Conservation (phyloP, 352 stramenopile species). For the Globisporangium camurandrum region DNA sequence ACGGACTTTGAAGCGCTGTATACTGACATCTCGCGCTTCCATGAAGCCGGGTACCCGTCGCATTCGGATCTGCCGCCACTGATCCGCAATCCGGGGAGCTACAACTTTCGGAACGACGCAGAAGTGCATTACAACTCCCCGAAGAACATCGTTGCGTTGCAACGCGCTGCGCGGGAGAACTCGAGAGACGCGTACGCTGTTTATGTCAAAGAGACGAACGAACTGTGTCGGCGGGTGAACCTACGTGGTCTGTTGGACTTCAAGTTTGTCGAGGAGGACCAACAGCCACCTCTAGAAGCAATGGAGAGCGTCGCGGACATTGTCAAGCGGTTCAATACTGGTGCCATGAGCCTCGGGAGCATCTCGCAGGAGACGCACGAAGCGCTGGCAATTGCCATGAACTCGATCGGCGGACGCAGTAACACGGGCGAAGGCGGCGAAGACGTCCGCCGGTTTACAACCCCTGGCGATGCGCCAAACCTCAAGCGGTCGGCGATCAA, state of each 20-base stretch:
- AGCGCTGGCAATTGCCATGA: slow-evolving; percentile 93
- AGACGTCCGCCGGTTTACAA: slow-evolving; percentile 75
- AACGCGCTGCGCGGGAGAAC: slow-evolving; percentile 90
- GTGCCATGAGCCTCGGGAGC: slow-evolving; percentile 94
- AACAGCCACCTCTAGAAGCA: slow-evolving; percentile 87
- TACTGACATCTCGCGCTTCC: slow-evolving; percentile 90
- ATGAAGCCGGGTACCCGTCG: slow-evolving; percentile 86
- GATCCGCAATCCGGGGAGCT: slow-evolving; percentile 93
- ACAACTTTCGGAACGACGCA: slow-evolving; percentile 92
- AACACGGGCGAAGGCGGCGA: slow-evolving; percentile 97
- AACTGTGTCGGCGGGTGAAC: slow-evolving; percentile 83
- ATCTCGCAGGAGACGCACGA: slow-evolving; percentile 96
- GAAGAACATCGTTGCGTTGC: slow-evolving; percentile 91
- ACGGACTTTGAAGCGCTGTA: slow-evolving; percentile 94
- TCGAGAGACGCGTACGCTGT: slow-evolving; percentile 90
- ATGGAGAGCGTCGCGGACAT: slow-evolving; percentile 91
- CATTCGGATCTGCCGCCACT: slow-evolving; percentile 69
- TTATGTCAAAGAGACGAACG: slow-evolving; percentile 90
- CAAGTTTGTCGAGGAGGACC: slow-evolving; percentile 86
- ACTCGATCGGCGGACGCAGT: slow-evolving; percentile 88
- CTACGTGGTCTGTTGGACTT: slow-evolving; percentile 94
- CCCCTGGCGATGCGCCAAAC: slow-evolving; percentile 32
- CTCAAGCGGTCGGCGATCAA: slow-evolving; percentile 91
- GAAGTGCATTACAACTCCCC: slow-evolving; percentile 96
- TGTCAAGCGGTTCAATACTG: slow-evolving; percentile 95